Evolutionary conservation across 805 yeast genomes (phyloP).

Genomic region (Saccharomycopsis sp.): DNA sequence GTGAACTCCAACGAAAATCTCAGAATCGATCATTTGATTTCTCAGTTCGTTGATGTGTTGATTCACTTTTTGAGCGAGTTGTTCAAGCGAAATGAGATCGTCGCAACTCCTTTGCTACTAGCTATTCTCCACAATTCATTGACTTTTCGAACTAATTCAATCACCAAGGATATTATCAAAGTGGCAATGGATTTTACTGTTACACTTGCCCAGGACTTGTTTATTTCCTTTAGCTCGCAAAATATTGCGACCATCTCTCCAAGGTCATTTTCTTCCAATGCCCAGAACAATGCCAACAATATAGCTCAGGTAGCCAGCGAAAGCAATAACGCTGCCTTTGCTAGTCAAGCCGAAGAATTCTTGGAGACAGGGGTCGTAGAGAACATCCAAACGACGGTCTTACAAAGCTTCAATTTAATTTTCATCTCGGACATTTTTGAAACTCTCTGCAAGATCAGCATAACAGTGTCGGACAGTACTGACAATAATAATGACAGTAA

Average conservation of each 20-base stretch:
- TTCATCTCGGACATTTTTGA: slow-evolving; percentile 20
- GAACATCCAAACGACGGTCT: slow-evolving; percentile 11
- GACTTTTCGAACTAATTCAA: slow-evolving; percentile 57
- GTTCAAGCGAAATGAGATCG: slow-evolving; percentile 9
- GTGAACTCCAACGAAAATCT: slow-evolving; percentile 35
- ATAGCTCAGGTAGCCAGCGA: slow-evolving; percentile 22
- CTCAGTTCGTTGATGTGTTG: slow-evolving; percentile 35
- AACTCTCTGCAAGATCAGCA: slow-evolving; percentile 10
- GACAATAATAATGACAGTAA: too few species aligned
- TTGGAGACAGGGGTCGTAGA: slow-evolving; percentile 3
- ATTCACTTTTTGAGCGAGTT: slow-evolving; percentile 27
- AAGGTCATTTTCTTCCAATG: not conserved
- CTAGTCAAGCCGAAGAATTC: slow-evolving; percentile 9
- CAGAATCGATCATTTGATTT: slow-evolving; percentile 44
- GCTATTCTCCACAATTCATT: slow-evolving; percentile 50
- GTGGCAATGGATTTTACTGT: slow-evolving; percentile 18
- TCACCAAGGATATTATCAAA: slow-evolving; percentile 34
- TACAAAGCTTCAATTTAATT: slow-evolving; percentile 8
- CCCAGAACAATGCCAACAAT: not conserved
- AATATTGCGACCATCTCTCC: not conserved
- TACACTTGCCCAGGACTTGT: slow-evolving; percentile 18
- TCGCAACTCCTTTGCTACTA: slow-evolving; percentile 52
- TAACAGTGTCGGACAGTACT: slow-evolving; percentile 5
- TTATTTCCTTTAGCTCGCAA: slow-evolving; percentile 21
- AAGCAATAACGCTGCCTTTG: not conserved